These are phyloP conservation scores for Rhododendron mucronatum DNA, from an alignment of 148 eudicot species.

Conservation along the genomic window DNA sequence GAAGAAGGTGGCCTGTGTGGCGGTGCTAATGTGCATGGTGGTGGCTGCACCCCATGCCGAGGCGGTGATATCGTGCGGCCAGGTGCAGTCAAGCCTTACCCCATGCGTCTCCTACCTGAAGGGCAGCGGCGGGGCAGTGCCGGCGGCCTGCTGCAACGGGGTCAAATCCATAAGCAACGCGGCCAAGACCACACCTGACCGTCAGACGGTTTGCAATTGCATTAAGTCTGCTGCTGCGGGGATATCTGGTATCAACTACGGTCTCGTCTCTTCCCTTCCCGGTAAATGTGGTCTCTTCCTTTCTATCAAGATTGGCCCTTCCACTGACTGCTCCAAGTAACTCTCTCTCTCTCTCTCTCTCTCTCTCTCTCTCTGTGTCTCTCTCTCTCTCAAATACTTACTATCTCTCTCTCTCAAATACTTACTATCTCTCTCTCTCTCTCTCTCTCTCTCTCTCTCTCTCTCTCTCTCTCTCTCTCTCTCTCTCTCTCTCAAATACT, in stretches of 20 bases:
- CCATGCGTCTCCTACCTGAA: slow-evolving; percentile 30
- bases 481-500: no score
- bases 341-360: background rate
- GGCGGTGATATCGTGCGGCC: slow-evolving; percentile 35
- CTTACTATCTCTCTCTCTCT: background rate
- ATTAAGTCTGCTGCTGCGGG: background rate
- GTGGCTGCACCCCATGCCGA: slow-evolving; percentile 29
- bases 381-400: no score
- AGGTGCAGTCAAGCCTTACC: slow-evolving; percentile 7
- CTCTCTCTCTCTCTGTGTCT: no score
- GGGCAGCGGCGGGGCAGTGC: background rate
- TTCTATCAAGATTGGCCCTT: slow-evolving; percentile 23
- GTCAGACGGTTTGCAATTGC: slow-evolving; percentile 19
- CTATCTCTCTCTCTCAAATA: no score
- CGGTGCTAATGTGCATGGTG: slow-evolving; percentile 30
- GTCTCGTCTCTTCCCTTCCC: slow-evolving; percentile 23
- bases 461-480: background rate
- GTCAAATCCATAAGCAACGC: background rate
- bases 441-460: background rate
- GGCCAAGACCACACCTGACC: slow-evolving; percentile 15
- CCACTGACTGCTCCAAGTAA: slow-evolving; percentile 25
- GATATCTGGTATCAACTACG: background rate
- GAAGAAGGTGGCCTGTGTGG: slow-evolving; percentile 19
- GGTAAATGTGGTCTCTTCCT: slow-evolving; percentile 31
- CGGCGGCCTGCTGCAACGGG: slow-evolving; percentile 20